Evolutionary conservation across 2,329 filamentous ascomycete species (phyloP).

Genomic region (Teratosphaeria pseudoeucalypti): DNA sequence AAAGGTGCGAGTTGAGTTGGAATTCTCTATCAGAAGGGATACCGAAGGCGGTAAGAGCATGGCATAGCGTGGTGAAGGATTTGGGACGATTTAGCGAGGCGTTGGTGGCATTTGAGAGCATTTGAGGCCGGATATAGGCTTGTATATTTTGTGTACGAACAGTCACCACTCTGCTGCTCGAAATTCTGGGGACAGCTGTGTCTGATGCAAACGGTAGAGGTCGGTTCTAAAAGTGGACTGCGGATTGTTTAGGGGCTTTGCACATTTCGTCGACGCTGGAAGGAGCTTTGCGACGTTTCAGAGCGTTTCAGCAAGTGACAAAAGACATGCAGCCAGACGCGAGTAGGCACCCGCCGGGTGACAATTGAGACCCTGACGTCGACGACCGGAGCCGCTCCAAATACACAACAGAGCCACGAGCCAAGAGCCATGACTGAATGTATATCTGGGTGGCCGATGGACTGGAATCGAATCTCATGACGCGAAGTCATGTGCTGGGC

Average conservation of each 20-base stretch:
- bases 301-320: no score
- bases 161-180: background rate
- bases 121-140: background rate
- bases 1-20: slow-evolving; percentile 38
- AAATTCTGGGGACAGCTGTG: background rate
- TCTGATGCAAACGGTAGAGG: background rate
- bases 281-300: no score
- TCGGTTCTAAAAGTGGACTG: background rate
- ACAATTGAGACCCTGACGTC: no score
- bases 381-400: no score
- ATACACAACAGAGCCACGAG: no score
- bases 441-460: background rate
- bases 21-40: background rate
- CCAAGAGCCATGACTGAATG: background rate
- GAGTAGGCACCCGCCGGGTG: no score
- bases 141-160: background rate
- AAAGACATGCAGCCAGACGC: no score
- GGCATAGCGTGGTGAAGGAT: background rate
- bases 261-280: no score
- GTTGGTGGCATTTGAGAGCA: slow-evolving; percentile 5
- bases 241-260: no score
- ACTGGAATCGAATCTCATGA: background rate
- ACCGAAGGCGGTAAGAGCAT: background rate
- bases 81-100: slow-evolving; percentile 6
- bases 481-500: background rate